phyloP scores from a whole-genome alignment of 192 early-diverging fungal species.

The Lobosporangium transversale region DNA sequence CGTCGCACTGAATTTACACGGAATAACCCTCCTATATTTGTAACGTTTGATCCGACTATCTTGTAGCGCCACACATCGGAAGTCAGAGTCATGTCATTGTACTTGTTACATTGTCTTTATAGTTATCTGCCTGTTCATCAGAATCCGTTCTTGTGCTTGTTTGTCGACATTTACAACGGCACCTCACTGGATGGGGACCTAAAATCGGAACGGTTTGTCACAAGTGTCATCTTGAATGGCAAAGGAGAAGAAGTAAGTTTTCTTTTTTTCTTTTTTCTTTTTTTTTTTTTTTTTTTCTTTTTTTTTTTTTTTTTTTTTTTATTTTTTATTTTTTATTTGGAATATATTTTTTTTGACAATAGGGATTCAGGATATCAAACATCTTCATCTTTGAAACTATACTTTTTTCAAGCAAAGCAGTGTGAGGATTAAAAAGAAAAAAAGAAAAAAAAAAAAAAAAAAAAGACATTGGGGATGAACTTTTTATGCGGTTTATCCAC shows the following conservation, averaged over 20 bases:
- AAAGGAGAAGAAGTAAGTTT: constrained; percentile 52
- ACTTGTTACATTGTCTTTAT: constrained; percentile 42
- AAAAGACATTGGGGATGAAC: too few species aligned
- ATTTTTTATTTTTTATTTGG: too few species aligned
- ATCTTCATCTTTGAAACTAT: too few species aligned
- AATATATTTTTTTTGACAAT: too few species aligned
- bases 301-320: too few species aligned
- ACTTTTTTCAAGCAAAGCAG: too few species aligned
- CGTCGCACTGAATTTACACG: not conserved
- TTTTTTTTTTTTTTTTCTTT: too few species aligned
- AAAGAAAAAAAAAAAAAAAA: too few species aligned
- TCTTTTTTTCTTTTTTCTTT: too few species aligned
- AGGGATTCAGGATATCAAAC: too few species aligned
- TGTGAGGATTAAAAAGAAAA: too few species aligned
- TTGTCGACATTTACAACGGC: constrained; percentile 50
- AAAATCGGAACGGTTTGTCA: constrained; percentile 49
- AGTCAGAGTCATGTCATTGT: constrained; percentile 43
- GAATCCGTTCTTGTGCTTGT: constrained; percentile 48
- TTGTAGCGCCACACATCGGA: constrained; percentile 26
- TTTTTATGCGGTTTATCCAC: too few species aligned
- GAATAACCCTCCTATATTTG: not conserved
- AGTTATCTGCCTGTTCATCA: constrained; percentile 45
- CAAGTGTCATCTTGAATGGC: constrained; percentile 49
- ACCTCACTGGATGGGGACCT: constrained; percentile 37
- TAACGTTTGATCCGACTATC: not conserved